phyloP scores from a whole-genome alignment of 192 early-diverging fungal species.

The Radiomyces spectabilis region DNA sequence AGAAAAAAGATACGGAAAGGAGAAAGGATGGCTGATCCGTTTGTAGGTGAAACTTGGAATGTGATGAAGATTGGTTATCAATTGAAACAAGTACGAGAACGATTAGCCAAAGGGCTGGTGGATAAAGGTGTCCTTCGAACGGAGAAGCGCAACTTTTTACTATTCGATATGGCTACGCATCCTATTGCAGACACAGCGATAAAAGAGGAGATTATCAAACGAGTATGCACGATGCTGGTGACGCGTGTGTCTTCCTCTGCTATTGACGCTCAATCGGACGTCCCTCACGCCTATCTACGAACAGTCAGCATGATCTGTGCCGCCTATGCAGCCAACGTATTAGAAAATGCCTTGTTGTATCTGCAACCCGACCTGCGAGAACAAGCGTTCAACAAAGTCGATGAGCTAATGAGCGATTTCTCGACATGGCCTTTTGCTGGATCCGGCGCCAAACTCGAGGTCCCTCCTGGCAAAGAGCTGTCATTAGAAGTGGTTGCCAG shows the following conservation, averaged over 20 bases:
- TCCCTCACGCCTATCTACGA: conserved; percentile 55
- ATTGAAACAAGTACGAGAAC: conserved; percentile 94
- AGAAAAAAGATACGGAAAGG: neutral
- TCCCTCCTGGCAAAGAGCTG: conserved; percentile 48
- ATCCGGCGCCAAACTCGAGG: conserved; percentile 41
- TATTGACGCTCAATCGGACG: conserved; percentile 42
- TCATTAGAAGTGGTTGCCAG: conserved; percentile 65
- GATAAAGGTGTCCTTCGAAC: conserved; percentile 96
- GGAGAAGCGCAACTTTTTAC: conserved; percentile 90
- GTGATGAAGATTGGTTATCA: conserved; percentile 95
- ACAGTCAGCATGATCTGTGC: conserved; percentile 89
- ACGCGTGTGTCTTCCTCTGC: conserved; percentile 53
- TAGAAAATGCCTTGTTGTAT: conserved; percentile 87
- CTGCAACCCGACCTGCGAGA: conserved; percentile 83
- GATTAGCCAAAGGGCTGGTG: conserved; percentile 94
- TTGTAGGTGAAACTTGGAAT: conserved; percentile 95
- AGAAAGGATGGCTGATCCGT: too few species aligned
- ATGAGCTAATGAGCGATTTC: conserved; percentile 85
- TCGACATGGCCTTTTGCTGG: conserved; percentile 64
- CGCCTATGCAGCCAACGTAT: conserved; percentile 94
- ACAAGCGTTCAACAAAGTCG: conserved; percentile 79
- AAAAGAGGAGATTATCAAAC: conserved; percentile 83
- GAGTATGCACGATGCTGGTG: conserved; percentile 73
- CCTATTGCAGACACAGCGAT: conserved; percentile 82
- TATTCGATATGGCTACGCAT: conserved; percentile 98